phyloP scores from a whole-genome alignment of 176 grass and related monocot genomes.

The Hordeum vulgare region DNA sequence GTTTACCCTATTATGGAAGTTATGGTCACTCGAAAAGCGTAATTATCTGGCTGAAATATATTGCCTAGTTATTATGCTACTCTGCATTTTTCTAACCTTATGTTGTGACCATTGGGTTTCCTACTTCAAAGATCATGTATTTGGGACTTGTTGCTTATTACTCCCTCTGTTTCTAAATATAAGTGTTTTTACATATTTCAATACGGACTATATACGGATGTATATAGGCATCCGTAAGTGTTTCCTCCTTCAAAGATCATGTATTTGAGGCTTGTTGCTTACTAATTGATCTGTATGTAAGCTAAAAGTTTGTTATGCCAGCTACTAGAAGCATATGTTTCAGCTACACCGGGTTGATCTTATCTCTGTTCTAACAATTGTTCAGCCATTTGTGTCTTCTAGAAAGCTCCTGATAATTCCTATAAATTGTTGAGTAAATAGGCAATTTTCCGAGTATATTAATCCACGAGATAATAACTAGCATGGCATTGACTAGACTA shows the following conservation, averaged over 20 bases:
- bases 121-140: background rate
- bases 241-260: background rate
- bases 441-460: no score
- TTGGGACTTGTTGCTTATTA: background rate
- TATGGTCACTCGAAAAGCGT: no score
- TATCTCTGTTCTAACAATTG: background rate
- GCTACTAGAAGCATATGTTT: background rate
- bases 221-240: no score
- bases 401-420: background rate
- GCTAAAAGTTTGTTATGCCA: no score
- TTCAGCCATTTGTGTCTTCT: background rate
- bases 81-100: background rate
- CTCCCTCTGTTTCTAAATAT: no score
- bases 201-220: no score
- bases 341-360: background rate
- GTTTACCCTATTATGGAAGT: no score
- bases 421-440: no score
- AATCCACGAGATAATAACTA: no score
- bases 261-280: background rate
- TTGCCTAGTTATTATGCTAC: background rate
- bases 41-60: background rate
- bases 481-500: no score
- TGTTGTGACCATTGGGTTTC: background rate
- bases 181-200: no score
- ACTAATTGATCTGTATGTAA: background rate